Base-by-base conservation (phyloP, 2,329 filamentous ascomycete genomes). In the Epichloe bromicola region DNA sequence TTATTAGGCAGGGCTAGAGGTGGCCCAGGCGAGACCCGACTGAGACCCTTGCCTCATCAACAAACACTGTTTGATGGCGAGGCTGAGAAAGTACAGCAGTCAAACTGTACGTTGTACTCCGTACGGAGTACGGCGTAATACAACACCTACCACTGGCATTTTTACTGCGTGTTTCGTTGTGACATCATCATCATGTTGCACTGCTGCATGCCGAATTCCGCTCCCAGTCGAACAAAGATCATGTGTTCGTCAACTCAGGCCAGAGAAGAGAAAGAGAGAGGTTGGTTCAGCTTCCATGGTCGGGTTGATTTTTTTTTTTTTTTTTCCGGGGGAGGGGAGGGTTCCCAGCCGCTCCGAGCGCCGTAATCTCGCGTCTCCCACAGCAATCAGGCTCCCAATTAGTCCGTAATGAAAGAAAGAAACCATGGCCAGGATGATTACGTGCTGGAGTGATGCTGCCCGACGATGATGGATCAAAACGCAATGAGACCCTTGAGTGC, bases 21-120 rank as follows among this genome's bases (percentile, higher is more conserved):
- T 14, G 46, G 15, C 37, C 37, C 17, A 12, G 39, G 30, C 26
- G 12, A 36, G 39, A 36, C 38, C 46, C n/a, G 38, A 41, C 38
- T 48, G 46, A 23, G 61, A 61, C 59, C 58, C 55, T 58, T 52
- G 56, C 20, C 55, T 54, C 51, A 42, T 55, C 54, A 51, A 57
- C 56, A 51, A 51, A 52, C 51, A 58, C 20, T 23, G 20, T 23
- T 23, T 23, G 61, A 43, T 15, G 48, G 11, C 48, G 48, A 49
- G 48, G 40, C 48, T 49, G 40, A 43, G 19, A 6, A 20, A 42
- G 26, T n/a, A 41, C 23, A 42, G 15, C 26, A 23, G 38, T 20
- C 19, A 15, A n/a, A 7, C 10, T 26, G 39, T 33, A 41, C 12
- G 40, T 34, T 37, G 30, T 26, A n/a, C n/a, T n/a, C n/a, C n/a